Conservation (phyloP, 208 protist species). For the Acanthamoeba sp. region DNA sequence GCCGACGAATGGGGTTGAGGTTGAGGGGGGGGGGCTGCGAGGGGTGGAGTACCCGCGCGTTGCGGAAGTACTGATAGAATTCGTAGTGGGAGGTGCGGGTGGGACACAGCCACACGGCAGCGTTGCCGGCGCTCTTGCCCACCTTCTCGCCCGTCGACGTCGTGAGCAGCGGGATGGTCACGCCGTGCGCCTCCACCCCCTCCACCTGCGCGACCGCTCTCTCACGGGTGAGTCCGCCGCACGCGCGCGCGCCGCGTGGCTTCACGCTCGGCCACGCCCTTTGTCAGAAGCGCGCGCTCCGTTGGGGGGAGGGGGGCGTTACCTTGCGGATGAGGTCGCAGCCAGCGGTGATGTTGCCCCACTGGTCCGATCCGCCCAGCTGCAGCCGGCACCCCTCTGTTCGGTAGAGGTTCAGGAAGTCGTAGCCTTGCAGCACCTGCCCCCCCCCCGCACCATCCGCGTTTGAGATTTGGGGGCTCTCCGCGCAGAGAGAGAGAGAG, state of each 20-base stretch:
- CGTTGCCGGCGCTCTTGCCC: conserved; percentile 86
- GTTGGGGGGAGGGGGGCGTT: not conserved
- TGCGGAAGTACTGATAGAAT: conserved; percentile 48
- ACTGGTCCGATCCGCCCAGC: conserved; percentile 87
- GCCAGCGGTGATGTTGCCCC: conserved; percentile 87
- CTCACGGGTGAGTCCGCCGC: not conserved
- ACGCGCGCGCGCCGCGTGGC: too few relatives aligned
- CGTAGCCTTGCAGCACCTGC: conserved; percentile 81
- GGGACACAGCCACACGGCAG: conserved; percentile 78
- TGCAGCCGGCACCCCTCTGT: conserved; percentile 79
- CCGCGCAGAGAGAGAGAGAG: too few relatives aligned
- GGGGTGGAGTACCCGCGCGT: not conserved
- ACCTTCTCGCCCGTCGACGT: conserved; percentile 84
- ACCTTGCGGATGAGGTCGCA: conserved; percentile 79
- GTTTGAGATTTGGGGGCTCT: too few relatives aligned
- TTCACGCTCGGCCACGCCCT: too few relatives aligned
- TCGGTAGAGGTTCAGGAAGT: conserved; percentile 83
- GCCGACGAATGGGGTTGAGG: too few relatives aligned
- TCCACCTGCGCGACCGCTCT: not conserved
- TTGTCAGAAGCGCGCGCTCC: not conserved
- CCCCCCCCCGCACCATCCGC: not conserved
- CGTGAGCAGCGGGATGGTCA: conserved; percentile 85
- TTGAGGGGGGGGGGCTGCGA: too few relatives aligned
- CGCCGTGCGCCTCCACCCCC: conserved; percentile 65
- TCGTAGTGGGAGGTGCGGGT: conserved; percentile 39